Evolutionary conservation across 805 yeast species (phyloP).

Genomic region (Teunomyces lycoperdinae): DNA sequence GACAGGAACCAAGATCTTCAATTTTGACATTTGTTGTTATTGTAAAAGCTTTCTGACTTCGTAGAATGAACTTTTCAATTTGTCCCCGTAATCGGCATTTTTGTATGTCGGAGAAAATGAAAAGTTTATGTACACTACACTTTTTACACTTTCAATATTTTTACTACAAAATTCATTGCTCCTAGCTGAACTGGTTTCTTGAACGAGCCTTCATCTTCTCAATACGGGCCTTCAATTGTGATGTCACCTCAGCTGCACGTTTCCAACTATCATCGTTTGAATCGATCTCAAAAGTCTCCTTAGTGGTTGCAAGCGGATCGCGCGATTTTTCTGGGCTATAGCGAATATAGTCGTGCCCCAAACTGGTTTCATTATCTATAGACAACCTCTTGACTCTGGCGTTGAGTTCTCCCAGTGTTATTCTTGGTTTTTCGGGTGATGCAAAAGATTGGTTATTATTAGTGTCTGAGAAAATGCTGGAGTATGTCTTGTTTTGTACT

Average conservation of each 20-base stretch:
- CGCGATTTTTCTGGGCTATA: slow-evolving; percentile 18
- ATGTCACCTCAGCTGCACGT: slow-evolving; percentile 86
- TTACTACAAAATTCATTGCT: background rate
- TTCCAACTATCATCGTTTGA: slow-evolving; percentile 73
- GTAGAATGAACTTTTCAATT: background rate
- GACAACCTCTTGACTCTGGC: slow-evolving; percentile 40
- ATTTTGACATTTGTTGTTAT: slow-evolving; percentile 33
- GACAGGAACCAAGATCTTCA: slow-evolving; percentile 85
- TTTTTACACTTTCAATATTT: background rate
- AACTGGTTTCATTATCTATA: slow-evolving; percentile 19
- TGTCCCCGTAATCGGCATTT: slow-evolving; percentile 2
- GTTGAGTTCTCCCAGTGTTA: slow-evolving; percentile 36
- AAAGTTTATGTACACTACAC: background rate
- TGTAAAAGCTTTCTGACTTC: background rate
- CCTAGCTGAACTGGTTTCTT: slow-evolving; percentile 8
- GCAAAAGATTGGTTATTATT: slow-evolving; percentile 4
- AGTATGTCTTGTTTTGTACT: slow-evolving; percentile 2
- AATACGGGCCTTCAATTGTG: slow-evolving; percentile 79
- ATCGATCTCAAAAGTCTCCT: slow-evolving; percentile 32
- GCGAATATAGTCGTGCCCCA: slow-evolving; percentile 19
- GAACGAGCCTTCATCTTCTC: slow-evolving; percentile 81
- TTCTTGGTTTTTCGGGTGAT: slow-evolving; percentile 15
- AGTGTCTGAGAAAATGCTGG: slow-evolving; percentile 5
- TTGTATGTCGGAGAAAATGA: background rate
- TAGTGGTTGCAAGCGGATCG: slow-evolving; percentile 14